phyloP scores from a whole-genome alignment of 208 protist genomes.

The Naegleria lovaniensis region DNA sequence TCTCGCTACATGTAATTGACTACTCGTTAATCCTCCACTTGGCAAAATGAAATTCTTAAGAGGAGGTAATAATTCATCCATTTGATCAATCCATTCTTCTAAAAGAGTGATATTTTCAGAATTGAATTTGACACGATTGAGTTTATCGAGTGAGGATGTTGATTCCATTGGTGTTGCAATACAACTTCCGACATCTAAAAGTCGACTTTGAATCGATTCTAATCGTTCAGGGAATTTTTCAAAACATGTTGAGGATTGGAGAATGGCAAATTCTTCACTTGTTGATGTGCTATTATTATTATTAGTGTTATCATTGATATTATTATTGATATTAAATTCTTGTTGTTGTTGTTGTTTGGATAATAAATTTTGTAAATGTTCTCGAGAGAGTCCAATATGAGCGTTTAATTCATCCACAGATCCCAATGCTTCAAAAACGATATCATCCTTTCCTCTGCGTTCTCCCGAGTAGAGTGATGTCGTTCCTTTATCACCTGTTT shows the following conservation, averaged over 20 bases:
- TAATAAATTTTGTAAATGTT: not conserved
- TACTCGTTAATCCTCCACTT: constrained; percentile 45
- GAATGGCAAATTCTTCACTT: not conserved
- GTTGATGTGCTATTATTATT: not conserved
- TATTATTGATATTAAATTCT: too few relatives aligned
- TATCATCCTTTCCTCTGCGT: constrained; percentile 52
- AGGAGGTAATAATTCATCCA: constrained; percentile 52
- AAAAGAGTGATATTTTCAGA: constrained; percentile 33
- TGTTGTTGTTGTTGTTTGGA: too few relatives aligned
- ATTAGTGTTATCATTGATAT: too few relatives aligned
- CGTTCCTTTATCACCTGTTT: constrained; percentile 58
- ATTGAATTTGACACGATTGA: constrained; percentile 39
- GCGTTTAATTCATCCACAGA: constrained; percentile 57
- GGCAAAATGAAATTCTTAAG: constrained; percentile 63
- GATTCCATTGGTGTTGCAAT: constrained; percentile 54
- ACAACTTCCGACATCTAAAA: constrained; percentile 58
- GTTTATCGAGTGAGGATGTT: constrained; percentile 34
- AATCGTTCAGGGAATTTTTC: constrained; percentile 30
- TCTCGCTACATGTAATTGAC: constrained; percentile 60
- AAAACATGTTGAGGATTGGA: too few relatives aligned
- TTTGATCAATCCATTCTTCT: constrained; percentile 58
- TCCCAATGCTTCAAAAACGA: constrained; percentile 60
- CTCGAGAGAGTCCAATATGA: constrained; percentile 44
- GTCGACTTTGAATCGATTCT: constrained; percentile 52
- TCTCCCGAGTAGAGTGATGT: constrained; percentile 56